phyloP scores from a whole-genome alignment of 176 grass and related monocot species.

The Avena atlantica region DNA sequence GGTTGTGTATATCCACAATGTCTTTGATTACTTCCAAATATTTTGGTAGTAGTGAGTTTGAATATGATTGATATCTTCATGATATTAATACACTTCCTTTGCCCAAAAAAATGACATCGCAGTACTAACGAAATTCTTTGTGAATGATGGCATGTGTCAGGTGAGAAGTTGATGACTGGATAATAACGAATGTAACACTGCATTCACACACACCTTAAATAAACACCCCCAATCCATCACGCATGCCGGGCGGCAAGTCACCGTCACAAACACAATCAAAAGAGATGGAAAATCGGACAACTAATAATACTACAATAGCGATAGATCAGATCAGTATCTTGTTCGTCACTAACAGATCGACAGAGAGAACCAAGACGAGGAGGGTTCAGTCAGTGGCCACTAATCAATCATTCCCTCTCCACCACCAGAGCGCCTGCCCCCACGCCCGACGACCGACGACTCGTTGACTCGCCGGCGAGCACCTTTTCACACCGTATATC shows the following conservation, averaged over 20 bases:
- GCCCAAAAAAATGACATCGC: no score
- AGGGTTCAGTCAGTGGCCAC: not conserved
- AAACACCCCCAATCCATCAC: not conserved
- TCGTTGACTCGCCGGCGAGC: not conserved
- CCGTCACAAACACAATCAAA: not conserved
- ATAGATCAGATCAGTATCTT: not conserved
- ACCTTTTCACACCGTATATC: conserved; percentile 38
- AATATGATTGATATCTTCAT: no score
- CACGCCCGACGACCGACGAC: conserved; percentile 21
- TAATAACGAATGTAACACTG: not conserved
- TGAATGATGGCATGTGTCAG: not conserved
- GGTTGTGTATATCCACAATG: no score
- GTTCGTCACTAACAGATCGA: not conserved
- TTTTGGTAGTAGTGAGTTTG: no score
- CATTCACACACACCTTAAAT: not conserved
- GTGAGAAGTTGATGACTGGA: not conserved
- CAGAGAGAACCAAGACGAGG: not conserved
- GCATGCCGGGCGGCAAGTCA: not conserved
- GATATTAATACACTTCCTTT: no score
- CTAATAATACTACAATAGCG: not conserved
- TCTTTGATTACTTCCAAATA: no score
- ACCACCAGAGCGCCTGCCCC: not conserved
- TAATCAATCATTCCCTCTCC: not conserved
- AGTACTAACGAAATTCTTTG: not conserved
- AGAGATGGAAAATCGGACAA: not conserved